phyloP scores from a whole-genome alignment of 345 rosid species.

The Nephelium lappaceum region DNA sequence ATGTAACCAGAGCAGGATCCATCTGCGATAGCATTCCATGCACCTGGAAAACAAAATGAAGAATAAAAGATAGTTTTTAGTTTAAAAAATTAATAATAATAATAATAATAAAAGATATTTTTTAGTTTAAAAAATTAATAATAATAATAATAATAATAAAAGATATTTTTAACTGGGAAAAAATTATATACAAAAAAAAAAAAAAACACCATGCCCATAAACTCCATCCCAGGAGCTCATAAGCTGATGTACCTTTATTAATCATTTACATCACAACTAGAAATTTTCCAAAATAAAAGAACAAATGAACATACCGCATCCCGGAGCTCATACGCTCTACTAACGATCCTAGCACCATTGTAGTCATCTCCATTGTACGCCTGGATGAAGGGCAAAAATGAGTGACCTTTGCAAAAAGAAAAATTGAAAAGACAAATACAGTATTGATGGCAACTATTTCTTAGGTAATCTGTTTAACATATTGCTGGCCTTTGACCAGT shows the following conservation, averaged over 20 bases:
- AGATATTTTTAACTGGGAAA: not conserved
- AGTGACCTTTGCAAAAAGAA: constrained; percentile 15
- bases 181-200: not conserved
- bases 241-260: not conserved
- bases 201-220: not conserved
- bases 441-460: not conserved
- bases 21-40: constrained; percentile 98
- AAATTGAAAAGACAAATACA: not conserved
- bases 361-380: constrained; percentile 94
- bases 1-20: constrained; percentile 87
- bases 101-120: not conserved
- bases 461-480: not conserved
- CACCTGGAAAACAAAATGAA: constrained; percentile 52
- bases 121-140: not conserved
- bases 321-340: constrained; percentile 92
- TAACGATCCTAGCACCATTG: constrained; percentile 90
- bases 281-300: constrained; percentile 1
- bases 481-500: not conserved
- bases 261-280: not conserved
- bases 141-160: too few relatives aligned
- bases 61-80: not conserved
- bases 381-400: constrained; percentile 41
- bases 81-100: too few relatives aligned
- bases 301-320: constrained; percentile 66
- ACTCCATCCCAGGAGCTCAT: not conserved